Percentiles rank a stretch among this genome's conserved stretches.
phyloP scores from a whole-genome alignment of 2,329 filamentous ascomycete species.

The Colletotrichum sp. region DNA sequence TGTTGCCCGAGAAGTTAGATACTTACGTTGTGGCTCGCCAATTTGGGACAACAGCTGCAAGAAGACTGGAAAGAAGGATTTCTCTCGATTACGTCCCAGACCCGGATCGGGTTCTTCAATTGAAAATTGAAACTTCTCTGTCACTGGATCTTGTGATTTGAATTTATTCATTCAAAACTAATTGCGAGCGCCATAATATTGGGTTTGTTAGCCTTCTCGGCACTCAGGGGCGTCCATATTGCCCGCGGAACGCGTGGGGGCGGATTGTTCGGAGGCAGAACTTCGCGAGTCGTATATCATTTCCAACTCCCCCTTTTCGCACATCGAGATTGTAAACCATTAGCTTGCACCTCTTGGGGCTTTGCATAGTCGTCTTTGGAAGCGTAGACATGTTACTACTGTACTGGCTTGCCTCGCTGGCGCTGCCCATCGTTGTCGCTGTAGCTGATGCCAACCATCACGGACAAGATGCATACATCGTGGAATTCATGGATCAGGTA shows the following conservation, averaged over 20 bases:
- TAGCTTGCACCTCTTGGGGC: not conserved
- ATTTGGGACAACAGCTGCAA: not conserved
- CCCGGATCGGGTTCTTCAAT: not conserved
- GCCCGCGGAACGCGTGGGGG: not conserved
- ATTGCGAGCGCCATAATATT: not conserved
- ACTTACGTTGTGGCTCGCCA: not conserved
- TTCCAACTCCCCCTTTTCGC: not conserved
- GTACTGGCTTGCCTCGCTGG: not conserved
- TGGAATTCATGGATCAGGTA: not conserved
- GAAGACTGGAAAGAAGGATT: not conserved
- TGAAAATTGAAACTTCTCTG: fast-evolving
- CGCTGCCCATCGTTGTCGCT: not conserved
- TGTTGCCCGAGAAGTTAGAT: not conserved
- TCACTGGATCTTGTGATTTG: not conserved
- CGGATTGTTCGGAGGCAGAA: not conserved
- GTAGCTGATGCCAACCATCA: not conserved
- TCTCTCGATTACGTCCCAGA: not conserved
- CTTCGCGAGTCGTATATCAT: not conserved
- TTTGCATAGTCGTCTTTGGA: not conserved
- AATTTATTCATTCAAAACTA: not conserved
- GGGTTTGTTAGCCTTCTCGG: not conserved
- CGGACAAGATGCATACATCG: not conserved
- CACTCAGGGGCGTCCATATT: not conserved
- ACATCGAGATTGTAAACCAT: not conserved
- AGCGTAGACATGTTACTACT: not conserved